Evolutionary conservation across 306 rosid genomes (phyloP).

Genomic region (Rosa chinensis): DNA sequence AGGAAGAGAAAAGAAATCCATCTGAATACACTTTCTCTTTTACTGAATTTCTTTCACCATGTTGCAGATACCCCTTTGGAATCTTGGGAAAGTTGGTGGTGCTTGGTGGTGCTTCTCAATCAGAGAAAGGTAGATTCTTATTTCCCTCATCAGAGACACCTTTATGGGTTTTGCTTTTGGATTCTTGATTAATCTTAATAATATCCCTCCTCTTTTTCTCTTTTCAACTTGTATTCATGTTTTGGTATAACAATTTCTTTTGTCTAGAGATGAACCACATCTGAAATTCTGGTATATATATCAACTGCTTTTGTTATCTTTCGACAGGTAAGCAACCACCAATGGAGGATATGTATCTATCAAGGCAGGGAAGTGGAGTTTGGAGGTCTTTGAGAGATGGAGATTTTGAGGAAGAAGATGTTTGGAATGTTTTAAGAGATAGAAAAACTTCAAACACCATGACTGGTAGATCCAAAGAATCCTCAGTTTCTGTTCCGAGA

Average conservation of each 20-base stretch:
- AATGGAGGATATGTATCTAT: conserved; percentile 56
- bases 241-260: conserved; percentile 20
- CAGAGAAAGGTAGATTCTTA: conserved; percentile 41
- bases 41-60: conserved; percentile 22
- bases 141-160: conserved; percentile 22
- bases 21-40: conserved; percentile 15
- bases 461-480: conserved; percentile 21
- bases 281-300: conserved; percentile 11
- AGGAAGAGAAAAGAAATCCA: conserved; percentile 10
- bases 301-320: background rate
- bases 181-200: background rate
- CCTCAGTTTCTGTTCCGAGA: conserved; percentile 36
- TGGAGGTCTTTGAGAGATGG: conserved; percentile 88
- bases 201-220: background rate
- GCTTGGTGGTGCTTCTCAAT: conserved; percentile 35
- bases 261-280: conserved; percentile 6
- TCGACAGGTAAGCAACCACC: conserved; percentile 36
- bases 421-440: conserved; percentile 66
- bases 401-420: conserved; percentile 82
- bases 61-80: conserved; percentile 38
- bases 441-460: conserved; percentile 22
- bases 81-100: conserved; percentile 37
- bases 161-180: conserved; percentile 13
- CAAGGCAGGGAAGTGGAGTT: conserved; percentile 56
- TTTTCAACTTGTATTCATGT: background rate